Conservation (phyloP, 768 basidiomycete genomes). For the Russula sp. region DNA sequence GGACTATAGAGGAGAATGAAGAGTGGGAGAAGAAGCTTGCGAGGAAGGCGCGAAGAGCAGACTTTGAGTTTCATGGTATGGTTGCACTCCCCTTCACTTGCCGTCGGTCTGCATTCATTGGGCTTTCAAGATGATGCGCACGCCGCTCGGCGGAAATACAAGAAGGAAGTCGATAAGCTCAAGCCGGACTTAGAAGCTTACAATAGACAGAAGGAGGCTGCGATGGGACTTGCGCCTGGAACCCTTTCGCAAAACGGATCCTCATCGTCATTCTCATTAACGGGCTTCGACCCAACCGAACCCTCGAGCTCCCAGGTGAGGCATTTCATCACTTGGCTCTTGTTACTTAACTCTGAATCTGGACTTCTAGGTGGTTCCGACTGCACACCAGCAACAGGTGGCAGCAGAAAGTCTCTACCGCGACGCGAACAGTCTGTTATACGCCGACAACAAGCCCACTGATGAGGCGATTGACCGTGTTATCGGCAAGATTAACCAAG, state of each 20-base stretch:
- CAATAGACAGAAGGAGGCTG: constrained; percentile 83
- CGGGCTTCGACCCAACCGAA: constrained; percentile 48
- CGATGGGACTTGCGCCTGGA: constrained; percentile 69
- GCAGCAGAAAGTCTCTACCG: constrained; percentile 83
- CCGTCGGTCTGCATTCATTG: not conserved
- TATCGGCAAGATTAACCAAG: constrained; percentile 84
- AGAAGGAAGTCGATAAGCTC: constrained; percentile 83
- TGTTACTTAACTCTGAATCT: not conserved
- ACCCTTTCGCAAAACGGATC: constrained; percentile 44
- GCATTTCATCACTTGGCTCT: not conserved
- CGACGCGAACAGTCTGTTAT: constrained; percentile 87
- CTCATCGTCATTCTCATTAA: constrained; percentile 35
- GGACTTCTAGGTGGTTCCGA: constrained; percentile 41
- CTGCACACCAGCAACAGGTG: constrained; percentile 56
- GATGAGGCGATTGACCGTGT: constrained; percentile 96
- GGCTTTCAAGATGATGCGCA: constrained; percentile 71
- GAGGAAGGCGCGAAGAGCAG: constrained; percentile 75
- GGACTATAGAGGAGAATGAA: constrained; percentile 93
- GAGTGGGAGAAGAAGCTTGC: constrained; percentile 90
- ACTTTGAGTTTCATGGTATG: constrained; percentile 90
- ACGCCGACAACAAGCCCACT: constrained; percentile 91
- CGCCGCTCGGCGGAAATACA: constrained; percentile 82
- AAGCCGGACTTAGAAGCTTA: constrained; percentile 86
- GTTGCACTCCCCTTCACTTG: constrained; percentile 14
- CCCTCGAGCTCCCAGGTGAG: constrained; percentile 39